Evolutionary conservation across 768 basidiomycete species (phyloP).

Genomic region (Paxillus involutus): DNA sequence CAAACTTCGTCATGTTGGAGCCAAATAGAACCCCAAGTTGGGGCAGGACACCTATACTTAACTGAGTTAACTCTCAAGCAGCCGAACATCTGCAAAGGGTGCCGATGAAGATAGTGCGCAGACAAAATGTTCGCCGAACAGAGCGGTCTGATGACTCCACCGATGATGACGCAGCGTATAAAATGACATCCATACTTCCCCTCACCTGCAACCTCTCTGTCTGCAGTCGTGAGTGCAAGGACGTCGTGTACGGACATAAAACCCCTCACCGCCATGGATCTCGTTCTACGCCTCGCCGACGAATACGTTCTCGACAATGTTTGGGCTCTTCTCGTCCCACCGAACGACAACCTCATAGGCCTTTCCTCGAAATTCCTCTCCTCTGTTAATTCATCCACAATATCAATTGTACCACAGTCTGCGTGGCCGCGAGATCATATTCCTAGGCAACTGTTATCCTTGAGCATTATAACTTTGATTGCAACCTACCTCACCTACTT

Average conservation of each 20-base stretch:
- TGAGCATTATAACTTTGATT: conserved; percentile 68
- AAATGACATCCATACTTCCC: conserved; percentile 4
- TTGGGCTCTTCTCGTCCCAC: conserved; percentile 77
- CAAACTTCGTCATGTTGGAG: no score
- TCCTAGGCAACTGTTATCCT: conserved; percentile 73
- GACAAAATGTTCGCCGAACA: neutral
- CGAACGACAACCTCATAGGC: conserved; percentile 37
- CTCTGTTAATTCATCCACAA: conserved; percentile 38
- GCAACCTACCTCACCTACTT: conserved; percentile 90
- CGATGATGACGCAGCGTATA: conserved; percentile 15
- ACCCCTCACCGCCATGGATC: conserved; percentile 65
- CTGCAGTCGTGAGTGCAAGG: neutral
- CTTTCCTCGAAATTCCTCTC: conserved; percentile 24
- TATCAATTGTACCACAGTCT: conserved; percentile 44
- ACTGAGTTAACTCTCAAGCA: no score
- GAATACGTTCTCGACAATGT: conserved; percentile 71
- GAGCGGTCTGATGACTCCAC: conserved; percentile 31
- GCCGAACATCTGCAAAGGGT: no score
- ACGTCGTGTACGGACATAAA: neutral
- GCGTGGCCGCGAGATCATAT: conserved; percentile 87
- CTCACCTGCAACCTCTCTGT: neutral
- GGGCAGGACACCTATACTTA: no score
- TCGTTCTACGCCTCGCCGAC: conserved; percentile 69
- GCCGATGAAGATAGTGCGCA: no score
- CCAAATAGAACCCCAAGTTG: no score